Conservation (phyloP, 257 asterid species). For the Ajuga chamaepitys region DNA sequence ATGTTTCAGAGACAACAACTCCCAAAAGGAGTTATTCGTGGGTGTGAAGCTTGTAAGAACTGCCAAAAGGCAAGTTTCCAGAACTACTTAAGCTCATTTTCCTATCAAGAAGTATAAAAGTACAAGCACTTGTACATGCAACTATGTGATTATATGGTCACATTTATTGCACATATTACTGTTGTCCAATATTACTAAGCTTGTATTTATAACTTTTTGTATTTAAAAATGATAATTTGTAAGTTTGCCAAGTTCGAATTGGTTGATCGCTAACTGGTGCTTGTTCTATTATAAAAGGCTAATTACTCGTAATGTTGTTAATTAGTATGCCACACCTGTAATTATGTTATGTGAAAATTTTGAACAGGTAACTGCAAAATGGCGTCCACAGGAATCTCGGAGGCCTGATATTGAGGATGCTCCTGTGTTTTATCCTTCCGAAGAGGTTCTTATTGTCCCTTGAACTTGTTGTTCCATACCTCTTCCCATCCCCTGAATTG, state of each 20-base stretch:
- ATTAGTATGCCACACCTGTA: not conserved
- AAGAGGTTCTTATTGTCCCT: constrained; percentile 53
- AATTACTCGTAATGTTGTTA: not conserved
- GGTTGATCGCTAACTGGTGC: not conserved
- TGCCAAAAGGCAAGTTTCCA: constrained; percentile 72
- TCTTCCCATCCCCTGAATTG: not conserved
- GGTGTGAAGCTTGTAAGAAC: constrained; percentile 70
- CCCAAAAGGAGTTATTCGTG: constrained; percentile 82
- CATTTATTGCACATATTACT: not conserved
- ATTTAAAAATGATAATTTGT: not conserved
- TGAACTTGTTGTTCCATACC: not conserved
- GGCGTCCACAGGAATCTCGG: constrained; percentile 79
- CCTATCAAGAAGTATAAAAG: not conserved
- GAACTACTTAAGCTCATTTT: not conserved
- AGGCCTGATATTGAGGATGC: constrained; percentile 73
- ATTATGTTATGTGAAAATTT: constrained; percentile 22
- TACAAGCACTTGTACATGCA: not conserved
- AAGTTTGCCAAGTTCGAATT: not conserved
- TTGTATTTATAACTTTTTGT: not conserved
- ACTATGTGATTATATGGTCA: not conserved
- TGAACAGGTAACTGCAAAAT: constrained; percentile 75
- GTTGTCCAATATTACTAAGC: not conserved
- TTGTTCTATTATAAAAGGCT: not conserved
- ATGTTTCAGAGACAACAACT: constrained; percentile 31
- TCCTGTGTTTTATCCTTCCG: constrained; percentile 93